Evolutionary conservation across 139 green algal species (phyloP), one percentile per base, ranked within the genome.

Genomic region (Asterochloris sp.): DNA sequence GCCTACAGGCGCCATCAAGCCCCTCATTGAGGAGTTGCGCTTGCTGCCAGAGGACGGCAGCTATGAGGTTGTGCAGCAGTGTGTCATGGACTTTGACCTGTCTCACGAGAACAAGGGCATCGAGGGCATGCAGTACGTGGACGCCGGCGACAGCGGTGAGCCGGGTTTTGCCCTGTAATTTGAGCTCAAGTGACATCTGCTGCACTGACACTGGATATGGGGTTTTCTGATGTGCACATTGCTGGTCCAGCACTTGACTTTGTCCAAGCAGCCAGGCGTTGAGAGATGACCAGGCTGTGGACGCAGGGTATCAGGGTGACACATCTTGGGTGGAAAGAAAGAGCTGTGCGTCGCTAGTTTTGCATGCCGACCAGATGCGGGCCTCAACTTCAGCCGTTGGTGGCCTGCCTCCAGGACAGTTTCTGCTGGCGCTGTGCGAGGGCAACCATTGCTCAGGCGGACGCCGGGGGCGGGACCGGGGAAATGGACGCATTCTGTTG

Each of bases 381-480:
- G 38, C 38, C 38, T 54, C 38, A 2, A 54, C 38, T 54, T 54
- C 38, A 54, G 38, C 38, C 38, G 23, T 63, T 76, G 63, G 62
- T 16, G 0, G n/a, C 60, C 19, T 24, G 12, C 19, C 19, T 62
- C 74, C 74, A 78, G 87, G 86, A 4, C 27, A 78, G 38, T 85
- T 68, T 10, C 74, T 91, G 73, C 74, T 91, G 78, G 87, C 86
- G 6, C 62, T 91, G 74, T 91, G 87, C 74, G 87, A 91, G 74
- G 87, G 87, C 62, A 91, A 91, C 81, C 74, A 82, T 67, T 91
- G 85, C 62, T 63, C 73, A 38, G 87, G 87, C 1, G 87, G 87
- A 2, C 64, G n/a, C 15, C 64, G 38, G 19, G 87, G 87, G 23
- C 64, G 29, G 17, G 78, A 85, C 12, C 12, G 28, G 0, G 87